These are phyloP conservation scores for Dillenia suffruticosa DNA, from an alignment of 164 flowering plant genomes.

Conservation along the genomic window DNA sequence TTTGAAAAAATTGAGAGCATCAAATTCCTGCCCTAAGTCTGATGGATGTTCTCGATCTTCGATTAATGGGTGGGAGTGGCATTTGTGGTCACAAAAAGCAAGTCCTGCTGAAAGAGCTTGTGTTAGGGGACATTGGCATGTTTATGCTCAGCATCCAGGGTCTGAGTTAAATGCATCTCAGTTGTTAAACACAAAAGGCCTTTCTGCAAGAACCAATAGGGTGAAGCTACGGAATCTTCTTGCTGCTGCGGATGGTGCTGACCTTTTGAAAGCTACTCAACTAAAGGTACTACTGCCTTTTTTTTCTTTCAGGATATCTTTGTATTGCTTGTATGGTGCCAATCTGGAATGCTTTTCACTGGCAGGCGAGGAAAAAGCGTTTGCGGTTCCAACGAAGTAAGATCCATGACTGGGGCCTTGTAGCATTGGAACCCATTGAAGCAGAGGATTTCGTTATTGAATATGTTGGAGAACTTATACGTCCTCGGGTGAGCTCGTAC, in stretches of 20 bases:
- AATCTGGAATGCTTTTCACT: slow-evolving; percentile 8
- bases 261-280: slow-evolving; percentile 82
- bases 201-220: slow-evolving; percentile 95
- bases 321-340: not conserved
- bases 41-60: slow-evolving; percentile 94
- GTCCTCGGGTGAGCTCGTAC: slow-evolving; percentile 59
- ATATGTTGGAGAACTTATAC: slow-evolving; percentile 95
- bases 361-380: slow-evolving; percentile 94
- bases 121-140: slow-evolving; percentile 51
- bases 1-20: slow-evolving; percentile 25
- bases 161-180: slow-evolving; percentile 38
- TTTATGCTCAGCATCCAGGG: slow-evolving; percentile 23
- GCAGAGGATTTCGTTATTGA: slow-evolving; percentile 98
- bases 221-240: slow-evolving; percentile 88
- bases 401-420: slow-evolving; percentile 99
- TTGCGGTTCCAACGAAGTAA: slow-evolving; percentile 91
- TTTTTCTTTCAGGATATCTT: not conserved
- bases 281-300: slow-evolving; percentile 52
- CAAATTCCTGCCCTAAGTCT: slow-evolving; percentile 50
- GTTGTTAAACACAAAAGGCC: slow-evolving; percentile 53
- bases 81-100: slow-evolving; percentile 73
- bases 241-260: slow-evolving; percentile 98
- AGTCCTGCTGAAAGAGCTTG: slow-evolving; percentile 71
- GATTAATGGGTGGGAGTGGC: slow-evolving; percentile 98
- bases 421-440: slow-evolving; percentile 93